Evolutionary conservation across 148 eudicot species (phyloP), one percentile per base, ranked within the genome.

Genomic region (Chenopodium quinoa): DNA sequence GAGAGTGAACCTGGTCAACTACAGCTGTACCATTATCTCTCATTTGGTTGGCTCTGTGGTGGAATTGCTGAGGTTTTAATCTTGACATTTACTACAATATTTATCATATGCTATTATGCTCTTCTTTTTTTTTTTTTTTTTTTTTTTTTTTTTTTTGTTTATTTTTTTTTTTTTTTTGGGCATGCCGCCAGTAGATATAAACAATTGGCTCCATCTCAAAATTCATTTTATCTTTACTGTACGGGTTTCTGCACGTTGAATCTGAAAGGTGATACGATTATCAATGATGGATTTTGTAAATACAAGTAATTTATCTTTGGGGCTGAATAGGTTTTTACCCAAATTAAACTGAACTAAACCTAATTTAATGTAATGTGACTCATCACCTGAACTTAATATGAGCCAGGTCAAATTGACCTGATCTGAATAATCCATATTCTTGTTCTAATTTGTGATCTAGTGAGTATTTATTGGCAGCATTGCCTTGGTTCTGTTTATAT

Each of bases 41-140:
- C 99, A 67, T 96, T 88, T 90, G 98, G 99, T 66, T 96, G 98
- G 98, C 84, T 96, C 47, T 93, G 98, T 90, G 99, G 98, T 27
- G 98, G 97, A 62, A 90, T 93, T 81, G 87, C 94, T 77, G 99
- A 96, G 99, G 99, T 96, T 77, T 60, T 54, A 54, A 34, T 13
- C 66, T 63, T 52, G 52, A 60, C 52, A 20, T 75, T 31, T 67
- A 44, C 73, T 37, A 11, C 71, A 44, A 23, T 54, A 68, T 71
- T 82, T 76, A 5, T 12, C 19, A 62, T 62, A 62, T 22, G 14
- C 25, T 6, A 20, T 20, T 71, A 6, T 40, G 52, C 19, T 27
- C 46, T 79, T n/a, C 19, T 20, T 52, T 62, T 62, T 62, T 37
- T 0, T 34, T 2, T 34, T 34, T 3, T 34, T 34, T 4, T 34